These are phyloP conservation scores for Fraxinus cuspidata DNA, from an alignment of 257 asterid genomes.

Conservation along the genomic window DNA sequence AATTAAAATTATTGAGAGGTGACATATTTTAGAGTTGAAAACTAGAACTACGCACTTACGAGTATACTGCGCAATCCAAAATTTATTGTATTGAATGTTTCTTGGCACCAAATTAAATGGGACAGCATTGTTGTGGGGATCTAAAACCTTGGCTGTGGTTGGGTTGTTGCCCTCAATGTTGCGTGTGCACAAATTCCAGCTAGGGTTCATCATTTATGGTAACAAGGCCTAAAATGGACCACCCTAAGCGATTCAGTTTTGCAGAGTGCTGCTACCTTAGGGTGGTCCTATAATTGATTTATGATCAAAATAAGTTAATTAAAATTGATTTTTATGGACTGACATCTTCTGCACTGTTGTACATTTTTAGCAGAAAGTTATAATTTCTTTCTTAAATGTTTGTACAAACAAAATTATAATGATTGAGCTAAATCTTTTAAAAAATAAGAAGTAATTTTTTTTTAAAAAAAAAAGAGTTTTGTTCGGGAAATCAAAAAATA, in stretches of 20 bases:
- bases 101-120: neutral
- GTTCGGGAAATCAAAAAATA: too few species aligned
- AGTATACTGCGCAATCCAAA: too few species aligned
- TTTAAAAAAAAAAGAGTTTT: too few species aligned
- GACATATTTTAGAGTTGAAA: neutral
- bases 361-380: neutral
- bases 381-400: neutral
- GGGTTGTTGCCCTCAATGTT: neutral
- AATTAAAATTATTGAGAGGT: too few species aligned
- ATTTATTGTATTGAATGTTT: neutral
- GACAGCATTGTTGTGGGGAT: slow-evolving; percentile 28
- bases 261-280: slow-evolving; percentile 28
- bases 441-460: too few species aligned
- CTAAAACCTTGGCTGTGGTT: neutral
- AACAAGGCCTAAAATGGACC: slow-evolving; percentile 40
- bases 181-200: neutral
- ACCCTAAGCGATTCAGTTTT: slow-evolving; percentile 32
- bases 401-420: neutral
- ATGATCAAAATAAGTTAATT: slow-evolving; percentile 17
- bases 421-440: neutral
- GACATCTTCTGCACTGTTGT: neutral
- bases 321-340: neutral
- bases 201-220: slow-evolving; percentile 5
- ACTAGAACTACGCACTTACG: neutral
- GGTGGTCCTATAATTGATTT: slow-evolving; percentile 41